These are phyloP conservation scores for Aristolochia californica DNA, from an alignment of 164 flowering plant genomes.

Conservation along the genomic window DNA sequence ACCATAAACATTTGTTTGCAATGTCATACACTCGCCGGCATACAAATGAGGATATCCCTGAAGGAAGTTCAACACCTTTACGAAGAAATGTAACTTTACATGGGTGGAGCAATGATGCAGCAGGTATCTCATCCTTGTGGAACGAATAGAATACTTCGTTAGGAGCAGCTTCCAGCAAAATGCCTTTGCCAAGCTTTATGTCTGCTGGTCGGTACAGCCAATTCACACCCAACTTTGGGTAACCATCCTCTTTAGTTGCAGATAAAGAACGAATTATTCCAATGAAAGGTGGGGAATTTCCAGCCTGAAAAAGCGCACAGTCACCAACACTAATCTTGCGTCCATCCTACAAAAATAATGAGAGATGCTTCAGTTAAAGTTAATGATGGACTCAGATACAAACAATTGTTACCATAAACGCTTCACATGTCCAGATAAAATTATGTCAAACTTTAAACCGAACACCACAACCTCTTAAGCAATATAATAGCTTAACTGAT, in stretches of 20 bases:
- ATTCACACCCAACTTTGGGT: slow-evolving; percentile 45
- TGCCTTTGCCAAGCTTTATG: slow-evolving; percentile 72
- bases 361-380: too few relatives aligned
- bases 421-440: too few relatives aligned
- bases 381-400: not conserved
- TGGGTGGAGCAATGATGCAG: slow-evolving; percentile 92
- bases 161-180: slow-evolving; percentile 65
- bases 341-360: slow-evolving; percentile 47
- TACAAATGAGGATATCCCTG: slow-evolving; percentile 79
- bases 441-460: too few relatives aligned
- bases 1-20: slow-evolving; percentile 73
- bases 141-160: slow-evolving; percentile 93
- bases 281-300: slow-evolving; percentile 68
- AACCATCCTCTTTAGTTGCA: slow-evolving; percentile 28
- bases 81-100: slow-evolving; percentile 97
- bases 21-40: slow-evolving; percentile 87
- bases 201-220: slow-evolving; percentile 95
- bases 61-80: slow-evolving; percentile 81
- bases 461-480: too few relatives aligned
- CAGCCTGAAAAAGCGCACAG: slow-evolving; percentile 88
- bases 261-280: slow-evolving; percentile 61
- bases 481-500: too few relatives aligned
- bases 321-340: slow-evolving; percentile 82
- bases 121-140: slow-evolving; percentile 82
- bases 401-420: too few relatives aligned